Conservation (phyloP, 2,329 filamentous ascomycete genomes). For the Onygena corvina region DNA sequence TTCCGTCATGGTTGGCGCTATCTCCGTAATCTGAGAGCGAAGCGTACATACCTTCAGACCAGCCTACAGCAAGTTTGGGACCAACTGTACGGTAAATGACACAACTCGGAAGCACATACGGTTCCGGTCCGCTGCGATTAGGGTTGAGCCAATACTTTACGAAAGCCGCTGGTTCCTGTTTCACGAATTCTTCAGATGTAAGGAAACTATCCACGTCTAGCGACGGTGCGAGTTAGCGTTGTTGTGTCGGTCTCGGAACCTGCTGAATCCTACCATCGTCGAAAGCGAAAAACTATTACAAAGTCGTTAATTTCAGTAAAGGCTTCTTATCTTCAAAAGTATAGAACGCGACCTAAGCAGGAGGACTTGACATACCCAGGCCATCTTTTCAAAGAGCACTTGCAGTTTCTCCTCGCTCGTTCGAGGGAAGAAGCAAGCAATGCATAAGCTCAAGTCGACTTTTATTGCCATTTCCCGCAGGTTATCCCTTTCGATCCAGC, state of each 20-base stretch:
- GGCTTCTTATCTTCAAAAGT: background rate
- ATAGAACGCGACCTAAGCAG: no score
- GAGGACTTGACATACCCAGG: conserved; percentile 9
- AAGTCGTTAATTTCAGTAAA: background rate
- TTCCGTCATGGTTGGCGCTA: background rate
- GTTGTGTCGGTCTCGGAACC: background rate
- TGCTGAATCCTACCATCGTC: conserved; percentile 8
- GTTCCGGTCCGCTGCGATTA: conserved; percentile 11
- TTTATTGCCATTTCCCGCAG: conserved; percentile 12
- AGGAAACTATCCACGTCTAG: conserved; percentile 12
- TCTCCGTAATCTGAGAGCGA: background rate
- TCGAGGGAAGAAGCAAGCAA: conserved; percentile 12
- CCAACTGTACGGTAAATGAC: conserved; percentile 11
- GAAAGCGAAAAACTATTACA: conserved; percentile 11
- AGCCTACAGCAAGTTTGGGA: conserved; percentile 10
- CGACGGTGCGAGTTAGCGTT: background rate
- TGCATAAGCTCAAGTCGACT: conserved; percentile 11
- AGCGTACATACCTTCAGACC: conserved; percentile 6
- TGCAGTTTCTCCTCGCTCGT: conserved; percentile 9
- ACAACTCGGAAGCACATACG: conserved; percentile 12
- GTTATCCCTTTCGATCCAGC: conserved; percentile 10
- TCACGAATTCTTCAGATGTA: conserved; percentile 9
- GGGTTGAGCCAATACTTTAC: conserved; percentile 11
- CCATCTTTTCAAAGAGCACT: conserved; percentile 12
- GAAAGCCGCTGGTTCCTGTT: conserved; percentile 9